Conservation (phyloP, 768 basidiomycete genomes). For the Rhodotorula babjevae region DNA sequence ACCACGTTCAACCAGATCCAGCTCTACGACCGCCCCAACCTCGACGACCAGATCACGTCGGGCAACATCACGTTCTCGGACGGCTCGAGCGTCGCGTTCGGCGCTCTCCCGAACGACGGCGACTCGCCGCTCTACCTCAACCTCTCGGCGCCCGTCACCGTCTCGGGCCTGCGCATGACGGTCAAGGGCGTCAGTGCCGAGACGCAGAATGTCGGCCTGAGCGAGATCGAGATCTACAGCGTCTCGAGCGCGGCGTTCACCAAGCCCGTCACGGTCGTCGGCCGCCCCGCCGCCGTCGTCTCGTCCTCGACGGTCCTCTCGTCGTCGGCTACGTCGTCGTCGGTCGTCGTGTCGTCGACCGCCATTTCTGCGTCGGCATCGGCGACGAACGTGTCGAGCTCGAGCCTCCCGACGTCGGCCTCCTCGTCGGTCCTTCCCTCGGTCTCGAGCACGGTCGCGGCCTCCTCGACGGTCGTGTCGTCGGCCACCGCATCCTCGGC, state of each 20-base stretch:
- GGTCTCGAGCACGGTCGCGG: background rate
- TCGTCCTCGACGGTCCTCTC: background rate
- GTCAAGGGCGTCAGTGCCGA: constrained; percentile 8
- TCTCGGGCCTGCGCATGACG: constrained; percentile 11
- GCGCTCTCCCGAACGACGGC: constrained; percentile 28
- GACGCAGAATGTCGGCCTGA: constrained; percentile 20
- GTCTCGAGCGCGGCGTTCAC: constrained; percentile 7
- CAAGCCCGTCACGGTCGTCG: background rate
- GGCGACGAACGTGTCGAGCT: background rate
- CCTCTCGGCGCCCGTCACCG: constrained; percentile 12
- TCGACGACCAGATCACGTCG: constrained; percentile 22
- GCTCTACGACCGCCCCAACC: constrained; percentile 35
- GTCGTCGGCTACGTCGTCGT: background rate
- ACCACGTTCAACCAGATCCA: constrained; percentile 27
- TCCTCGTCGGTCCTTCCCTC: too few relatives aligned
- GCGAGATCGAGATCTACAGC: constrained; percentile 19
- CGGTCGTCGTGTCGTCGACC: background rate
- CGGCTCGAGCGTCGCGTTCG: constrained; percentile 23
- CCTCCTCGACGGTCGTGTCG: background rate
- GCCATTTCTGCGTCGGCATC: background rate
- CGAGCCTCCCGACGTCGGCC: too few relatives aligned
- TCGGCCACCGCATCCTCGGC: background rate
- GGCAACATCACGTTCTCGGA: constrained; percentile 32
- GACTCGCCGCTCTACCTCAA: constrained; percentile 18
- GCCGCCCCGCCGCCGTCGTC: background rate